Evolutionary conservation across 2,329 filamentous ascomycete species (phyloP).

Genomic region (Blastomyces emzantsi): DNA sequence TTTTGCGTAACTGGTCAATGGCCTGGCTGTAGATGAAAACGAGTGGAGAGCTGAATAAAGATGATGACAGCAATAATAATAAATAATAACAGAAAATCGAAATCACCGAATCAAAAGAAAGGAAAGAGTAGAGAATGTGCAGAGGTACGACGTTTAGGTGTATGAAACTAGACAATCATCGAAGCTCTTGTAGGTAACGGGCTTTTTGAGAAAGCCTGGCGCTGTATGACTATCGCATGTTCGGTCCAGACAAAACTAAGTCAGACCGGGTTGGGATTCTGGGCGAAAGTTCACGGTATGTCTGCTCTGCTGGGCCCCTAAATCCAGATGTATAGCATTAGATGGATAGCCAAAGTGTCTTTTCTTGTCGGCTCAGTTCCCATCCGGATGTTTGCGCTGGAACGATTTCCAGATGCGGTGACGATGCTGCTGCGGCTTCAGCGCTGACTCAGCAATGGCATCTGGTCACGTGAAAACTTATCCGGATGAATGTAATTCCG

Average conservation of each 20-base stretch:
- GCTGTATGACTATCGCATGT: neutral
- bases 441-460: neutral
- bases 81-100: neutral
- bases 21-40: neutral
- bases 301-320: neutral
- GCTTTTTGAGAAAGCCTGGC: neutral
- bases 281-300: neutral
- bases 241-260: neutral
- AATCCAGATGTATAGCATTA: neutral
- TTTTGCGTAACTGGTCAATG: neutral
- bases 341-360: neutral
- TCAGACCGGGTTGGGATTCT: neutral
- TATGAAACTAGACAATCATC: neutral
- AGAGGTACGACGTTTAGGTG: neutral
- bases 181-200: neutral
- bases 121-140: neutral
- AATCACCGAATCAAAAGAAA: neutral
- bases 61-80: neutral
- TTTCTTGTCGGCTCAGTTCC: neutral
- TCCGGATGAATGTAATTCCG: neutral
- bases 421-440: neutral
- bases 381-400: neutral
- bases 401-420: too few relatives aligned
- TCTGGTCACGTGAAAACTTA: neutral
- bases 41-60: neutral